Base-by-base conservation (phyloP, 108 stramenopile species). In the Nitzschia sp. region DNA sequence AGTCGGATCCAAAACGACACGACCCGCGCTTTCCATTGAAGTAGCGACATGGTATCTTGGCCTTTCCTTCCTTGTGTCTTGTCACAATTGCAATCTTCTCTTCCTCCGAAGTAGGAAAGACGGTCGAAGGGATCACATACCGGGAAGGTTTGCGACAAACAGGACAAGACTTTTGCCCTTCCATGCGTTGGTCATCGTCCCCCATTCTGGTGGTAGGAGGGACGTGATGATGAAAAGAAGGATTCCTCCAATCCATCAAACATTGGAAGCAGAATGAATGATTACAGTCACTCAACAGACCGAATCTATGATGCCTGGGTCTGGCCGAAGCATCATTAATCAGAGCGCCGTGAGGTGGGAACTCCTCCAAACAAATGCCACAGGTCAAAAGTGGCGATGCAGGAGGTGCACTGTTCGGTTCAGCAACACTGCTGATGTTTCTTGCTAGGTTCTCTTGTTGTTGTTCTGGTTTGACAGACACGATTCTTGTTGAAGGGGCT, bases 1-100 rank as follows among this genome's bases (percentile, higher is more conserved):
- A 85, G 73, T 82, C 84, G 5, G 69, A 51, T 17, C 84, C 84
- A 61, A 81, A 85, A n/a, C 75, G 71, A 53, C 84, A 85, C 39
- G 69, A 70, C n/a, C 84, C 84, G 42, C 80, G 43, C 37, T 74
- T 53, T 19, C 78, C 24, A 15, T 73, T 63, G 43, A 77, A 83
- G 11, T 68, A 51, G 21, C 61, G 61, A 25, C 61, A 62, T 3
- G 80, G 75, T 12, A 81, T 79, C 0, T 12, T 24, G 8, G 80
- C 50, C 39, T 70, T 63, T n/a, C 63, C 17, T 12, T 59, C 68
- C 61, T 79, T 81, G 74, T 85, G 80, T 7, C 54, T 46, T 9
- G 41, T 24, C 0, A 81, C 46, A 14, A 85, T 67, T 9, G 40
- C 40, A 0, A 61, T 37, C 63, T 82, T 85, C 41, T 79, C 78